Conservation (phyloP, 257 asterid genomes). For the Solanum ossicruentum region DNA sequence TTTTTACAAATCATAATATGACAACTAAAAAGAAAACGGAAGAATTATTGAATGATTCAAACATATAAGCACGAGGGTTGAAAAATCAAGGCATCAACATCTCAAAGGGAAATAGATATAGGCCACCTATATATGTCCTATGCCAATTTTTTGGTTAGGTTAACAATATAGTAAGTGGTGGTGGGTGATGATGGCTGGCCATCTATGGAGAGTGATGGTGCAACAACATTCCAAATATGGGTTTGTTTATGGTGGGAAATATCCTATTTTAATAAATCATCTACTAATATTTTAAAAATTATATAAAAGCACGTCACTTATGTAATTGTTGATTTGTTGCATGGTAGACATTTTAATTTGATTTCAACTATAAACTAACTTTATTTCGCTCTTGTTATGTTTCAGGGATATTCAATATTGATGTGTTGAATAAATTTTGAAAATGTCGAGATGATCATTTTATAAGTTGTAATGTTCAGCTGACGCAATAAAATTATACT, state of each 20-base stretch:
- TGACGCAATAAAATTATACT: neutral
- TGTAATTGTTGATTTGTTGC: too few relatives aligned
- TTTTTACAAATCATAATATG: too few relatives aligned
- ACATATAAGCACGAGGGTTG: neutral
- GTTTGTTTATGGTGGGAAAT: neutral
- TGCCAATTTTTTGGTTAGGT: neutral
- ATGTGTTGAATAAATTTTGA: neutral
- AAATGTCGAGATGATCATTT: neutral
- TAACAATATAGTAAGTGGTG: neutral
- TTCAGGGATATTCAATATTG: fast-evolving
- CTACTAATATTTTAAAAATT: neutral
- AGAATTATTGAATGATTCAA: neutral
- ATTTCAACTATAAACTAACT: neutral
- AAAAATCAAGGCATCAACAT: neutral
- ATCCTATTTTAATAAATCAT: neutral
- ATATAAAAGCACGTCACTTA: neutral
- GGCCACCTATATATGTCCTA: neutral
- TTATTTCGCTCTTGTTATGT: neutral
- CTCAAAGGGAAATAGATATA: neutral
- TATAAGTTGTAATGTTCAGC: neutral
- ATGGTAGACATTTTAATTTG: neutral
- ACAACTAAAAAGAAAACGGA: too few relatives aligned
- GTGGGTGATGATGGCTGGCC: neutral
- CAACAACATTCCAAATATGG: neutral
- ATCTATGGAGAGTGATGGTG: neutral